Base-by-base conservation (phyloP, 768 basidiomycete species). In the Leccinum broughii region DNA sequence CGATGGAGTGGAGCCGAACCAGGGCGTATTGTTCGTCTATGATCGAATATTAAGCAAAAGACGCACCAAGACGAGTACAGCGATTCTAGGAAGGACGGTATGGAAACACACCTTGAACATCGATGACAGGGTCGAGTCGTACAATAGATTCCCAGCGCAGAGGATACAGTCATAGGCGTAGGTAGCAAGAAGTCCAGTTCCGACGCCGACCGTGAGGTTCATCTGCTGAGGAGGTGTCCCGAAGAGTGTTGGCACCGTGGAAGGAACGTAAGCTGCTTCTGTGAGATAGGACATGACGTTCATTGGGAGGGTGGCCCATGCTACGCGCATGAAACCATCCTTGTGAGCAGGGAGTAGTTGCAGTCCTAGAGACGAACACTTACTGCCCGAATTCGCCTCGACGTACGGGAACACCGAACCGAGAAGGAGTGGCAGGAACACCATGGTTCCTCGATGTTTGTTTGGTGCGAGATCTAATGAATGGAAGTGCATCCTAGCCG, bases 221-320 rank as follows among this genome's bases (percentile, higher is more conserved):
- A 73, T 26, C 51, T 66, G 61, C 51, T 72, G 71, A 22, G 72
- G 68, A 11, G 71, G 72, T 10, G 68, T 71, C 14, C 71, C 70
- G 28, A 72, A 20, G 28, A 69, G 64, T 10, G 53, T 57, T 20
- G 68, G 61, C 6, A 65, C 64, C 8, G 64, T 70, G 11, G 56
- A 51, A 26, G 70, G 62, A 34, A 54, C 32, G 51, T 54, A 59
- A 28, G 0, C 3, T 13, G n/a, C 20, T 8, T 72, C 64, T 22
- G 52, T 9, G 14, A 72, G 66, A 54, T 51, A 58, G 10, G 62
- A 44, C 32, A 20, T 51, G 14, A 71, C 70, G 15, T 37, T 64
- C 68, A 72, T 68, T 20, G 63, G 71, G 9, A 72, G 59, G 11
- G 56, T 54, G 26, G 26, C 26, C 26, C 26, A 72, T 49, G 72